Evolutionary conservation across 2,329 filamentous ascomycete species (phyloP), one percentile per base, ranked within the genome.

Genomic region (Diaporthe vexans): DNA sequence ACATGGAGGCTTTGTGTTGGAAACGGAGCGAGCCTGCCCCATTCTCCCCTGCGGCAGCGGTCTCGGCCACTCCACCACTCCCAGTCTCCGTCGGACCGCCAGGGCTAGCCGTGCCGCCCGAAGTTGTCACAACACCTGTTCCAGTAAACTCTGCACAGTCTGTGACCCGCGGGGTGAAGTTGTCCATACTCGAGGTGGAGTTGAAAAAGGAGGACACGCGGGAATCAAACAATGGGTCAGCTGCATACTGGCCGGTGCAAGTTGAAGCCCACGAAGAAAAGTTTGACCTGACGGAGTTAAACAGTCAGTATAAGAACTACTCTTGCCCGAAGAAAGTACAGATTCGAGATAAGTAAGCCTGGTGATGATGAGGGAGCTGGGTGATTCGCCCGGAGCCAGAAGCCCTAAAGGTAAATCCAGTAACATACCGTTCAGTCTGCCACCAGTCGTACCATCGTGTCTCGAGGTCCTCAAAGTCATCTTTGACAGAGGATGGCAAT

Each of bases 181-280:
- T 61, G 19, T 61, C 57, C 35, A 61, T 61, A 10, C 57, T 61
- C 35, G 57, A 61, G n/a, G 5, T 61, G 26, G 57, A 10, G 57
- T 61, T 61, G 35, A 61, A 6, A 24, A 17, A 61, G 1, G 40
- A 35, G 35, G 9, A 43, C 43, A 19, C 57, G 17, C 15, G 15
- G 11, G 6, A 13, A 10, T 4, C 8, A 43, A 43, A n/a, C 29
- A 33, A 33, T 33, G 29, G 10, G 13, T 21, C 11, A 13, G 35
- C n/a, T 46, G 57, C 40, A 19, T 61, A 43, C 11, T 61, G 57
- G 1, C 57, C 57, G 0, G 33, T n/a, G n/a, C 57, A 61, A 61
- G 57, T 61, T 8, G 57, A 61, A 61, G 57, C 57, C 57, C 57
- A 61, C 6, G 57, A 26, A 10, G 57, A 61, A 19, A 61, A 61